Evolutionary conservation across 352 stramenopile species (phyloP), one percentile per base, ranked within the genome.

Genomic region (Phytophthora hybrid): DNA sequence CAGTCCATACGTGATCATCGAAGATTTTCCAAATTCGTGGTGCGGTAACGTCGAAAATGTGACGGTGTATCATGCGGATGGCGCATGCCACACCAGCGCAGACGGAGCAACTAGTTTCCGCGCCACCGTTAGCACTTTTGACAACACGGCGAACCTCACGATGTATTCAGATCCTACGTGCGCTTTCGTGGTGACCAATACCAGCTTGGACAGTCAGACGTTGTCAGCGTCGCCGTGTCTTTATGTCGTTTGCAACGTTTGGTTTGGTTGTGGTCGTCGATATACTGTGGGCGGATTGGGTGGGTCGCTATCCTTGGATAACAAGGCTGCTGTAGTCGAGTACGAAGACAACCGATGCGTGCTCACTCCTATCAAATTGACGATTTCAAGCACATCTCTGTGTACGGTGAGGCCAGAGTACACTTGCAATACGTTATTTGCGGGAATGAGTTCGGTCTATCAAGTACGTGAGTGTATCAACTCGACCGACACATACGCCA

Each of bases 261-360:
- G 54, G 39, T 41, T 21, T 21, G 41, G 31, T 10, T 71, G 63
- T n/a, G 39, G 18, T 9, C n/a, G 44, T 8, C 14, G 55, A 26
- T 71, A 65, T 23, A 7, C 46, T 11, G 54, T 71, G 3, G 63
- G 63, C 44, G 63, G 63, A 10, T 9, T 71, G 44, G 63, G 63
- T 1, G 55, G 2, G 4, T 31, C 18, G 14, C 19, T 32, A 9
- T 47, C 63, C 1, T 3, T 32, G 7, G 31, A 44, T 11, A 65
- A 65, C 41, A 71, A 71, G 31, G 54, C n/a, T n/a, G 63, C 14
- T 10, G 55, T 71, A 13, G 52, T 69, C 26, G 10, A 47, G 23
- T 69, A 62, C 5, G 39, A 61, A 19, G 23, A 49, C n/a, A 62
- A n/a, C 21, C 51, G 16, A 37, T 56, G 1, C 32, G 34, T 4